Evolutionary conservation across 352 stramenopile species (phyloP).

Genomic region (Phytophthora cactorum): DNA sequence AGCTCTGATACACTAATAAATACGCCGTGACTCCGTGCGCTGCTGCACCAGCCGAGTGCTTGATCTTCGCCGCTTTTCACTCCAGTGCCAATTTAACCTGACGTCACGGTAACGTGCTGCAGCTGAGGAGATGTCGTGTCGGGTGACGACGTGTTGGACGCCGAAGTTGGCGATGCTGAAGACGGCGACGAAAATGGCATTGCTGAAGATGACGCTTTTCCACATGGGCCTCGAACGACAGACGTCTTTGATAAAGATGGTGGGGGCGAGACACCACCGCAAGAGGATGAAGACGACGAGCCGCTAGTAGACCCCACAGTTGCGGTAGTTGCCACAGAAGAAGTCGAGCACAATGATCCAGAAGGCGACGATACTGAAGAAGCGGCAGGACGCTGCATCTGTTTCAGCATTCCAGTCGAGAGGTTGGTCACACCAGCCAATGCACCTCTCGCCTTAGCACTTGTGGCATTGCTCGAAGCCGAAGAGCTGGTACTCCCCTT

Average conservation of each 20-base stretch:
- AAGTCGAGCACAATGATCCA: conserved; percentile 31
- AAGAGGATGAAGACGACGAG: conserved; percentile 40
- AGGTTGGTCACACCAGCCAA: conserved; percentile 26
- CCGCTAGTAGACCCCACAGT: conserved; percentile 38
- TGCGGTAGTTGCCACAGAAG: conserved; percentile 29
- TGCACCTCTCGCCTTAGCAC: conserved; percentile 22
- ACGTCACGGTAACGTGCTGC: conserved; percentile 77
- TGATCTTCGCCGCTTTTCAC: conserved; percentile 15
- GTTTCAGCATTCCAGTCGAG: conserved; percentile 33
- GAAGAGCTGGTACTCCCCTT: conserved; percentile 18
- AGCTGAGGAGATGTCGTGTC: conserved; percentile 55
- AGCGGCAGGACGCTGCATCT: conserved; percentile 22
- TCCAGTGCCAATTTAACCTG: conserved; percentile 44
- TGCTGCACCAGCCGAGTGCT: conserved; percentile 30
- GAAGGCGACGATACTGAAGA: conserved; percentile 33
- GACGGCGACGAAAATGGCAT: conserved; percentile 54
- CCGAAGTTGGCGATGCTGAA: conserved; percentile 36
- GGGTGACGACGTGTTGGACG: conserved; percentile 50
- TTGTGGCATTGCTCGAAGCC: conserved; percentile 8
- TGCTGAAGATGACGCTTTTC: conserved; percentile 50
- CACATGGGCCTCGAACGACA: conserved; percentile 51
- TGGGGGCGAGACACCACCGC: conserved; percentile 26
- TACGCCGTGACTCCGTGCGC: conserved; percentile 40
- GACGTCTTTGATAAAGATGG: conserved; percentile 26
- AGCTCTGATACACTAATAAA: conserved; percentile 59